Base-by-base conservation (phyloP, 441 rosid genomes). In the Arabidopsis lyrata region DNA sequence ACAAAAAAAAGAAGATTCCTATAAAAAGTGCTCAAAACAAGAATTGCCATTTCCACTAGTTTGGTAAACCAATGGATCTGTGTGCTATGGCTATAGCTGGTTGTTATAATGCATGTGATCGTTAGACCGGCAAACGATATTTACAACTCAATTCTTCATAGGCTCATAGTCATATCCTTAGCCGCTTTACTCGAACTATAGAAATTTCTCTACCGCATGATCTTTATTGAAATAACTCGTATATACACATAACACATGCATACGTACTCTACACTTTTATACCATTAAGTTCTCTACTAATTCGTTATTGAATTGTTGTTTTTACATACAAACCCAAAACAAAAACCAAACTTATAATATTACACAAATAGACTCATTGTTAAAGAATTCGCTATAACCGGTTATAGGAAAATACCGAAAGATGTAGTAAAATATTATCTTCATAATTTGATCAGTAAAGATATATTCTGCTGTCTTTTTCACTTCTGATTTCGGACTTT, bases 221-320 rank as follows among this genome's bases (percentile, higher is more conserved):
- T 55, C 42, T 68, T 48, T 52, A 49, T 48, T 53, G 56, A 15
- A 69, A 52, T 9, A 48, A 48, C 24, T 16, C 27, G 16, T 47
- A 16, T 47, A 47, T 16, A 8, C 52, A 47, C 24, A 45, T 44
- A 6, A 44, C 48, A 44, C 18, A 36, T 67, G 65, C 36, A 29
- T 56, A 45, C 27, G 29, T n/a, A 29, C 14, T 18, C 72, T 76
- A 66, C 56, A 78, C 72, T 58, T 77, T 20, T 41, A 45, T 44
- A 63, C 34, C 18, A 42, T 50, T 49, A 72, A 15, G 18, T 61
- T 42, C 18, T 5, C 7, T 53, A 27, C 27, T 53, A 13, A 49
- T 36, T 54, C n/a, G 70, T 65, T 66, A 61, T 47, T 62, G 57
- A 16, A 59, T 14, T 14, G 11, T 39, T 71, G 44, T 14, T 31